Percentiles rank a stretch among this genome's conserved stretches.
Conservation (phyloP, 768 basidiomycete species). For the Cubamyces lactineus region DNA sequence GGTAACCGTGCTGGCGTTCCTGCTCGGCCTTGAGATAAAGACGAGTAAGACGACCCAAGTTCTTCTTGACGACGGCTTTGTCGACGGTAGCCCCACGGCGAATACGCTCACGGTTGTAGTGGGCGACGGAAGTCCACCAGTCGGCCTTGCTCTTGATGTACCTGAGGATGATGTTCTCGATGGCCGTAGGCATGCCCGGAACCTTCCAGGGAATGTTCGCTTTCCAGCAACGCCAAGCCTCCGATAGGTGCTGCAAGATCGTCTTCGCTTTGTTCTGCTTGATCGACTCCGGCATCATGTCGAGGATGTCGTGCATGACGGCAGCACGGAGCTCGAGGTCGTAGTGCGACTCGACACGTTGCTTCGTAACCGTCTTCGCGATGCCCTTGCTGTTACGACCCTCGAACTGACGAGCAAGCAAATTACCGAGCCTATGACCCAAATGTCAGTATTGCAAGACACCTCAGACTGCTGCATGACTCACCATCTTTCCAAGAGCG, state of each 20-base stretch:
- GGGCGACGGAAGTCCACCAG: constrained; percentile 99
- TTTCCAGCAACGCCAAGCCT: constrained; percentile 99
- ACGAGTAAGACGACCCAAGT: constrained; percentile 95
- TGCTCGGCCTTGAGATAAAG: constrained; percentile 99
- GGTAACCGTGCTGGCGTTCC: constrained; percentile 96
- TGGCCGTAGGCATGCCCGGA: constrained; percentile 98
- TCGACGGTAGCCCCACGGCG: constrained; percentile 96
- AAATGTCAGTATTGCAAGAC: background rate
- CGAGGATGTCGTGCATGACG: constrained; percentile 99
- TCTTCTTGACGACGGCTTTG: constrained; percentile 99
- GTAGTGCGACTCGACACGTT: constrained; percentile 98
- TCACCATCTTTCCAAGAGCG: constrained; percentile 92
- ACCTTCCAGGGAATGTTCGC: constrained; percentile 99
- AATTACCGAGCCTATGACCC: constrained; percentile 77
- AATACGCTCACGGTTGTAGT: constrained; percentile 98
- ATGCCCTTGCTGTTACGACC: constrained; percentile 96
- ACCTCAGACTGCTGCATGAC: constrained; percentile 18
- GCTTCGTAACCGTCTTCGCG: constrained; percentile 98
- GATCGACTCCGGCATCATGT: constrained; percentile 99
- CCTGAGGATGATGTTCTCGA: constrained; percentile 97
- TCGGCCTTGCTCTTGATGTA: constrained; percentile 99
- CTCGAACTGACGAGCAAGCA: constrained; percentile 98
- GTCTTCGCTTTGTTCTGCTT: constrained; percentile 99
- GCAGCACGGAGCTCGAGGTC: constrained; percentile 97
- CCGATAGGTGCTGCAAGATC: constrained; percentile 95